Conservation (phyloP, 2,329 filamentous ascomycete genomes). For the Alternaria viburni region DNA sequence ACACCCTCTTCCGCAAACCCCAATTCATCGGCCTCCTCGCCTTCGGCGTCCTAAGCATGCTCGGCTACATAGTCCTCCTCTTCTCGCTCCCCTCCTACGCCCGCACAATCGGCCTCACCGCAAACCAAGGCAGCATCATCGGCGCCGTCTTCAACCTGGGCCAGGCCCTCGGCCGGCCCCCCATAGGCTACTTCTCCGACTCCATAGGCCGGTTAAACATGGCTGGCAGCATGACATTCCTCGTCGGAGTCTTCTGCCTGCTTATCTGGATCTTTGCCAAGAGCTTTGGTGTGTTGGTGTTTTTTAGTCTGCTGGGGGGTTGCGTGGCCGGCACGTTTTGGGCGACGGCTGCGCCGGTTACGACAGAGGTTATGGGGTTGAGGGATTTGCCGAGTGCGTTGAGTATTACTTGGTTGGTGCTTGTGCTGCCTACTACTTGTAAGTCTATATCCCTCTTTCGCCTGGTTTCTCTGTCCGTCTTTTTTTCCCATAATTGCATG, state of each 20-base stretch:
- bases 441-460: conserved; percentile 17
- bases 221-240: conserved; percentile 68
- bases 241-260: conserved; percentile 69
- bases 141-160: conserved; percentile 75
- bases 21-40: conserved; percentile 70
- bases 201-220: conserved; percentile 75
- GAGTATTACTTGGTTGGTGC: conserved; percentile 73
- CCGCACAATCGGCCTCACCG: conserved; percentile 68
- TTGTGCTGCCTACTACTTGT: conserved; percentile 73
- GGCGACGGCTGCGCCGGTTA: conserved; percentile 68
- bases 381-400: conserved; percentile 71
- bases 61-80: conserved; percentile 77
- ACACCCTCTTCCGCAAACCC: conserved; percentile 63
- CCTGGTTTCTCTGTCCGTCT: not conserved
- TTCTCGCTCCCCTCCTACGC: conserved; percentile 80
- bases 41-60: conserved; percentile 74
- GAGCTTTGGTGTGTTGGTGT: conserved; percentile 70
- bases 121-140: conserved; percentile 72
- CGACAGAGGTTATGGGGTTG: conserved; percentile 76
- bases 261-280: conserved; percentile 76
- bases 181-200: conserved; percentile 77
- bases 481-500: not conserved
- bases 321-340: conserved; percentile 73
- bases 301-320: conserved; percentile 71
- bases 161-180: conserved; percentile 71